Evolutionary conservation across 2,329 filamentous ascomycete genomes (phyloP).

Genomic region (Penicillium sumatraense): DNA sequence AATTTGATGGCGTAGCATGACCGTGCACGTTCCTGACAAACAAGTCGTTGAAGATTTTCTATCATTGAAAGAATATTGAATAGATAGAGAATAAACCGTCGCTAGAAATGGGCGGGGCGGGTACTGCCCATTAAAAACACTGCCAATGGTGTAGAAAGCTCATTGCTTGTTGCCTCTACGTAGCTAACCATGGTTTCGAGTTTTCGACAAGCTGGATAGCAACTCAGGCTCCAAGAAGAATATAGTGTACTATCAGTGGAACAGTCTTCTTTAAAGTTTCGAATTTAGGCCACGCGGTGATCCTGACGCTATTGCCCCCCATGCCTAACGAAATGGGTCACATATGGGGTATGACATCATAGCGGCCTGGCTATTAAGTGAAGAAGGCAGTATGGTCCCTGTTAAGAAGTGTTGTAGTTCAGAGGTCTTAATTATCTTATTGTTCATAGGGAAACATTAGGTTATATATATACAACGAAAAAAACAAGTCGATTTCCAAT

Average conservation of each 20-base stretch:
- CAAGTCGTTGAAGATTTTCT: background rate
- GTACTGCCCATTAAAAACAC: background rate
- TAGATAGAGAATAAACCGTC: background rate
- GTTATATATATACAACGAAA: too few relatives aligned
- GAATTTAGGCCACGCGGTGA: background rate
- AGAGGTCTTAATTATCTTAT: too few relatives aligned
- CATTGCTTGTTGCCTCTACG: background rate
- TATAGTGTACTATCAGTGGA: background rate
- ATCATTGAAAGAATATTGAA: background rate
- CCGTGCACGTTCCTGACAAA: background rate
- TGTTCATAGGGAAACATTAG: too few relatives aligned
- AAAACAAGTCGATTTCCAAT: too few relatives aligned
- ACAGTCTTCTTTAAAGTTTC: background rate
- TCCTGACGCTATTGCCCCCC: background rate
- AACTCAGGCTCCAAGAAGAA: background rate
- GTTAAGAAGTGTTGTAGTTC: background rate
- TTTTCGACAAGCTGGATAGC: background rate
- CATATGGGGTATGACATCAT: background rate
- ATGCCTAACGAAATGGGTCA: background rate
- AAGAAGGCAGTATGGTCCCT: background rate
- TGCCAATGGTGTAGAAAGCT: background rate
- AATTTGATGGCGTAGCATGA: background rate
- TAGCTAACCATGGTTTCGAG: background rate
- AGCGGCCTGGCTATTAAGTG: background rate
- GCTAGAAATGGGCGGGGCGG: background rate